A percentile compares a stretch with the other conserved stretches of the same genome.
phyloP scores from a whole-genome alignment of 2,329 filamentous ascomycete genomes.

The Blastomyces parvus region DNA sequence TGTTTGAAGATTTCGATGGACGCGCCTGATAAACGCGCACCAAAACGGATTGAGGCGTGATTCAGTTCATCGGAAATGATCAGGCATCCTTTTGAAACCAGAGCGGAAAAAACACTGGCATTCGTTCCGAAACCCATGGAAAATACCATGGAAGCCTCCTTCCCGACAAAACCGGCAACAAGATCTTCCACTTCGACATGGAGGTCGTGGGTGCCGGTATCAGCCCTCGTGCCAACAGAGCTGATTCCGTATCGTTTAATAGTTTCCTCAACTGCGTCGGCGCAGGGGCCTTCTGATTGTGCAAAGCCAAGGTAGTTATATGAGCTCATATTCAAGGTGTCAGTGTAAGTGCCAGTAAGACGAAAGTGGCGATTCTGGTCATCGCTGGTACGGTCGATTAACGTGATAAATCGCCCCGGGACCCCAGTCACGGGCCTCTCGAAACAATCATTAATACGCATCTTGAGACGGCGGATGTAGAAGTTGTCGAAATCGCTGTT shows the following conservation, averaged over 20 bases:
- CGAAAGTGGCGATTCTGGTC: slow-evolving; percentile 88
- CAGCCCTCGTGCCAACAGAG: slow-evolving; percentile 68
- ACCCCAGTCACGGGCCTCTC: slow-evolving; percentile 86
- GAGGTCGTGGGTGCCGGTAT: slow-evolving; percentile 79
- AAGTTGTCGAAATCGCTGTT: slow-evolving; percentile 99
- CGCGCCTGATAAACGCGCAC: slow-evolving; percentile 84
- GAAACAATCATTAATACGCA: slow-evolving; percentile 95
- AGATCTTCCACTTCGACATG: slow-evolving; percentile 81
- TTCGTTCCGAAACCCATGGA: slow-evolving; percentile 99
- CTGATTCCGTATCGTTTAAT: slow-evolving; percentile 79
- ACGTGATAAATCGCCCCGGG: slow-evolving; percentile 83
- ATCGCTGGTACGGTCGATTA: slow-evolving; percentile 81
- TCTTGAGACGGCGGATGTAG: slow-evolving; percentile 84
- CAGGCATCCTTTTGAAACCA: slow-evolving; percentile 85
- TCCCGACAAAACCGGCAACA: slow-evolving; percentile 85
- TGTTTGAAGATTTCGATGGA: slow-evolving; percentile 97
- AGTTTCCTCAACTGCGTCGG: slow-evolving; percentile 79
- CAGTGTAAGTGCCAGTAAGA: slow-evolving; percentile 79
- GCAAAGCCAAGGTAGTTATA: slow-evolving; percentile 99
- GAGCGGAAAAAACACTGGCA: slow-evolving; percentile 78
- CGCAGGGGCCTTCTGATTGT: slow-evolving; percentile 92
- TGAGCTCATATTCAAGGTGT: slow-evolving; percentile 97
- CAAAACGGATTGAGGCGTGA: slow-evolving; percentile 93
- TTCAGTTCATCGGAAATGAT: slow-evolving; percentile 97
- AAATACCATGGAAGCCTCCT: slow-evolving; percentile 90